Evolutionary conservation across 2,329 filamentous ascomycete species (phyloP).

Genomic region (Simplicillium aogashimaense): DNA sequence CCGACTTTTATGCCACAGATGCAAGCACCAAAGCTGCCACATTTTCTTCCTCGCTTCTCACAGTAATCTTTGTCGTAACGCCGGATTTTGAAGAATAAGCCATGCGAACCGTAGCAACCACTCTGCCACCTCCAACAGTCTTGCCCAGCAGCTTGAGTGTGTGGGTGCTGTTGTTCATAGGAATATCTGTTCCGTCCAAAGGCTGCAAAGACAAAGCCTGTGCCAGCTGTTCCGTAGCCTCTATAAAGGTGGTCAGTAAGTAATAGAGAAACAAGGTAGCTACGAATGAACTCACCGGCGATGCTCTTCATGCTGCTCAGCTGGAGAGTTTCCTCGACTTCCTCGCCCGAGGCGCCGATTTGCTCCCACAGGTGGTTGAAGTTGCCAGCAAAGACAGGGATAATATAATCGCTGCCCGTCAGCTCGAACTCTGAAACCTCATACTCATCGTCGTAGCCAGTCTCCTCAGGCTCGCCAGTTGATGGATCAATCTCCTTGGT

Average conservation of each 20-base stretch:
- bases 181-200: conserved; percentile 87
- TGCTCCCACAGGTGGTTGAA: conserved; percentile 96
- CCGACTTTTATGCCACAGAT: conserved; percentile 58
- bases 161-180: conserved; percentile 80
- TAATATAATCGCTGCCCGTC: conserved; percentile 83
- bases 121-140: conserved; percentile 81
- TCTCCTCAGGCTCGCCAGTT: conserved; percentile 84
- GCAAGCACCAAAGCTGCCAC: conserved; percentile 77
- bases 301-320: conserved; percentile 85
- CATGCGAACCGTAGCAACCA: conserved; percentile 84
- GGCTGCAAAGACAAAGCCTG: conserved; percentile 84
- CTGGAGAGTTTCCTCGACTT: conserved; percentile 85
- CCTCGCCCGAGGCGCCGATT: conserved; percentile 77
- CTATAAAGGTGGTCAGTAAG: conserved; percentile 32
- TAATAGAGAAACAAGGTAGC: no score
- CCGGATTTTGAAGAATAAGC: conserved; percentile 87
- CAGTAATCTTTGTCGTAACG: conserved; percentile 91
- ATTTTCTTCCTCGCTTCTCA: conserved; percentile 85
- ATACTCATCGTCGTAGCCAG: conserved; percentile 94
- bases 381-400: conserved; percentile 87
- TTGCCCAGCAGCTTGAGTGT: conserved; percentile 94
- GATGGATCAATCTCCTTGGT: conserved; percentile 96
- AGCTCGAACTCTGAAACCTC: conserved; percentile 91
- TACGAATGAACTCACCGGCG: conserved; percentile 52
- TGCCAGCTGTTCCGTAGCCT: conserved; percentile 85